Base-by-base conservation (phyloP, 352 stramenopile genomes). In the Globisporangium viniferum region DNA sequence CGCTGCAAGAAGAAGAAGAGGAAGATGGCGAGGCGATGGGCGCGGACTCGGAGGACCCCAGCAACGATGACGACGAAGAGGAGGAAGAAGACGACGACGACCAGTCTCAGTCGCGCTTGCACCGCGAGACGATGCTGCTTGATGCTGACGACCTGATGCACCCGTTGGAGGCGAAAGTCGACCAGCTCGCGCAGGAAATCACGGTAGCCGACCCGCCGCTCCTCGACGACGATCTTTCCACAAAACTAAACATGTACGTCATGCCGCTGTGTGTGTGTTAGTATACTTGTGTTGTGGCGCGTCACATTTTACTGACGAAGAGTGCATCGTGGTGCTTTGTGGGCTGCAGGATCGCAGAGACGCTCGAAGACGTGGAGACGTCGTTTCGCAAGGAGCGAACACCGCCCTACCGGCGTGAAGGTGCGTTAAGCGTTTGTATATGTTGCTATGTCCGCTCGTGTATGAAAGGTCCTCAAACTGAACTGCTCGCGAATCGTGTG, bases 171-270 rank as follows among this genome's bases (percentile, higher is more conserved):
- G 77, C 64, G 14, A 74, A 73, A n/a, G 73, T 91, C 35, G 80
- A 81, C 29, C 80, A 88, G 41, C 69, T 95, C n/a, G 81, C 79
- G 22, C 77, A 89, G 64, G 87, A 93, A 27, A 73, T 94, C 44
- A 84, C 84, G 59, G 72, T 73, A 51, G 67, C 68, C 49, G 79
- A 78, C n/a, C 48, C 62, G 10, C 72, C 71, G n/a, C 73, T 89
- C 62, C 71, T 73, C 18, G 84, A 92, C 39, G 84, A 90, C 35
- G 82, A 89, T 39, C 68, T 88, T 33, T 86, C 79, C 59, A 78
- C 75, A 14, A 91, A 86, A 71, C 82, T 95, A 58, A 92, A 95
- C 74, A 79, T 88, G 86, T 93, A 62, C 66, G 82, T 80, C 22
- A n/a, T 51, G 3, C 56, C 10, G 5, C 20, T 31, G 2, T 29